Evolutionary conservation across 768 basidiomycete genomes (phyloP), one percentile per base, ranked within the genome.

Genomic region (Suillus paluster): DNA sequence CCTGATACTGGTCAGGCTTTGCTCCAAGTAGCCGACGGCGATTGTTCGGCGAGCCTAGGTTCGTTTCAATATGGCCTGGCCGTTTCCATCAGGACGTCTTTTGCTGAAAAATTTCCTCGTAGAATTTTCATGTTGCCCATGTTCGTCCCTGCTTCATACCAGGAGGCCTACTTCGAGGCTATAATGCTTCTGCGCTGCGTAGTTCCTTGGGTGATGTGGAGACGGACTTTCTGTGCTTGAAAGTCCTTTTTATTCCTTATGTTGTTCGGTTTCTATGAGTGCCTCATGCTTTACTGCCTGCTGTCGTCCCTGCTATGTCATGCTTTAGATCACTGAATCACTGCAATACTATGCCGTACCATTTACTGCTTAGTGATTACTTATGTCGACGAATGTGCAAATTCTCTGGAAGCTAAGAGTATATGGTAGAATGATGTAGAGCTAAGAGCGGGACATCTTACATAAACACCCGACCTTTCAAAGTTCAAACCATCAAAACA

Each of bases 401-500:
- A 27, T 49, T 49, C 27, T 30, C 30, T 6, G 4, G 4, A 30
- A 6, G 30, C n/a, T 30, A 30, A 30, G 27, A 27, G 10, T 19
- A 19, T 30, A n/a, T n/a, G n/a, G n/a, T n/a, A n/a, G n/a, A n/a
- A n/a, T n/a, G n/a, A n/a, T n/a, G n/a, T n/a, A n/a, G n/a, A n/a
- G n/a, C n/a, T n/a, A n/a, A 12, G 10, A 36, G 36, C 9, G 27
- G 27, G 17, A 30, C 27, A 33, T 50, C 19, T 50, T 50, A 50
- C 49, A 33, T 50, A 50, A 50, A 30, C 49, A 50, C n/a, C n/a
- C 14, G 41, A 58, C 9, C 17, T 58, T 58, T 25, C 57, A 36
- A 58, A 58, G 54, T 58, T 25, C 57, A 36, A 58, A 58, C 57
- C 15, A 56, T 27, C 57, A 58, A 57, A 21, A 30, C 44, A 30